Evolutionary conservation across 306 rosid genomes (phyloP), one percentile per base, ranked within the genome.

Genomic region (Urtica urens): DNA sequence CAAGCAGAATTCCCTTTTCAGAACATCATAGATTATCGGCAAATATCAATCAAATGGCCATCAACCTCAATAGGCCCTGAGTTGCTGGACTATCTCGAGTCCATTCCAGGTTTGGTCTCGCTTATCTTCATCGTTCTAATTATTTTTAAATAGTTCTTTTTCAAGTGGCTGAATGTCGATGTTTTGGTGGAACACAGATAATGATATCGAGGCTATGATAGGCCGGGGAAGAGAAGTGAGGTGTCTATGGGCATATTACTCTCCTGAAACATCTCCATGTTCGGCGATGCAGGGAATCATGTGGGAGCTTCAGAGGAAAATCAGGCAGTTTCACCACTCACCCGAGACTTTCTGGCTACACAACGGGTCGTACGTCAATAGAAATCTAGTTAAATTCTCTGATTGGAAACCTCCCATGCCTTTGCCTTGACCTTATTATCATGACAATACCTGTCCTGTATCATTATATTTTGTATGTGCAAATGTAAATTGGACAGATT

Each of bases 251-350:
- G 74, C 75, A 10, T 92, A 35, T 4, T 1, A 77, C 54, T 70
- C 72, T 66, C 50, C 80, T 3, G 87, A 90, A 53, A 68, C 80
- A n/a, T 68, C 70, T 27, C 60, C 82, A 6, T 92, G 99, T 65
- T 92, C 96, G 3, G 95, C 96, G 63, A 73, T 82, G 93, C 81
- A 67, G 35, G 99, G 81, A 47, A 77, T 85, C 49, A 51, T 85
- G 75, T 82, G 94, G 99, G 99, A 92, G 49, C 93, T 92, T 51
- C 93, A 85, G 69, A 82, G 96, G 68, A 92, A 92, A 78, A 78
- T 77, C 4, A 75, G 96, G 73, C 71, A 66, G 43, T 92, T 92
- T 73, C 94, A 92, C 63, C 94, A 85, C 33, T 92, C 99, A 39
- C 70, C 76, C 18, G 96, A 82, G 78, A 85, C 96, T 39, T 92